Conservation (phyloP, 306 rosid genomes). For the Trichosanthes cucumerina region DNA sequence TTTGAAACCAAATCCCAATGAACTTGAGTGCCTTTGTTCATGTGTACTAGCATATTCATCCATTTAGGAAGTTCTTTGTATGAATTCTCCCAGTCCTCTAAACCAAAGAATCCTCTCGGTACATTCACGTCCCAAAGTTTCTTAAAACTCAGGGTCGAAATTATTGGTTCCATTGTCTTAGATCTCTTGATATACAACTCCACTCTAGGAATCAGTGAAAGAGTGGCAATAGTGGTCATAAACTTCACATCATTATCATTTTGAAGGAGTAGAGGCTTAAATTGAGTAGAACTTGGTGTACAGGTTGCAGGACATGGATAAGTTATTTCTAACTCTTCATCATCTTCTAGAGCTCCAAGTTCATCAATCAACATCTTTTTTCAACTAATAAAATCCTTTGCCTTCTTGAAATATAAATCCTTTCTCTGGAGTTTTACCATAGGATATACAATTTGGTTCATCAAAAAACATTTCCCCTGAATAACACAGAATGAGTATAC, state of each 20-base stretch:
- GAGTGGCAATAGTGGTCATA: neutral
- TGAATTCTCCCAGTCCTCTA: neutral
- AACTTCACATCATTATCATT: neutral
- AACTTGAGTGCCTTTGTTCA: neutral
- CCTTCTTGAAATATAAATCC: neutral
- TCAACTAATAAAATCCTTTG: neutral
- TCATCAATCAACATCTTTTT: neutral
- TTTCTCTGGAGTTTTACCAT: neutral
- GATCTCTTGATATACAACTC: neutral
- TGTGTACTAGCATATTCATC: neutral
- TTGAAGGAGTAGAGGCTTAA: neutral
- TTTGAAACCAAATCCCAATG: neutral
- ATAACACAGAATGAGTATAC: neutral
- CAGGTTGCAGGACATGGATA: neutral
- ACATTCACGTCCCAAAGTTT: neutral
- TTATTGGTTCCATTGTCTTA: neutral
- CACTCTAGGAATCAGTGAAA: neutral
- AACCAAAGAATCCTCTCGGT: neutral
- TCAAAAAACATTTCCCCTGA: neutral
- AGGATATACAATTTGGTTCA: neutral
- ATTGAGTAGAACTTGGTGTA: neutral
- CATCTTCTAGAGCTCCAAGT: neutral
- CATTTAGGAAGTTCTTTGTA: neutral
- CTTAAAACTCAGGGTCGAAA: neutral
- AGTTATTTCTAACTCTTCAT: neutral